phyloP scores from a whole-genome alignment of 441 rosid genomes.

The Metrosideros polymorpha region DNA sequence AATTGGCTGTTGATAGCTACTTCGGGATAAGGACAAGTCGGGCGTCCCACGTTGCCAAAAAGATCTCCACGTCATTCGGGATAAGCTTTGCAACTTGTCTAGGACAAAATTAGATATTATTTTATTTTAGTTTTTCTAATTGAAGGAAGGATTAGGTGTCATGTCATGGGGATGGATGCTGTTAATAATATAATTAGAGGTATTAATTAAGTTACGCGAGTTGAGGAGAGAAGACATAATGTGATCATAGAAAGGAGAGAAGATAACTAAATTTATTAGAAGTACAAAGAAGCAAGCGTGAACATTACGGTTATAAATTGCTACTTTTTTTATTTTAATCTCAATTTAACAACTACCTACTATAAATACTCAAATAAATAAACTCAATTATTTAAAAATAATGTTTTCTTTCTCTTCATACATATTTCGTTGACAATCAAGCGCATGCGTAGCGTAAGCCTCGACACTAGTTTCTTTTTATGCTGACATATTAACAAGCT shows the following conservation, averaged over 20 bases:
- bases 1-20: background rate
- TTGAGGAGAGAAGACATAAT: background rate
- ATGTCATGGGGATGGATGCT: background rate
- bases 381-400: too few species aligned
- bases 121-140: background rate
- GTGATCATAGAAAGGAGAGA: background rate
- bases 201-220: background rate
- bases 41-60: background rate
- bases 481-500: too few species aligned
- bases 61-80: background rate
- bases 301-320: too few species aligned
- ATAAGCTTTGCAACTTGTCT: background rate
- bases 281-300: background rate
- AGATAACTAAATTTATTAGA: background rate
- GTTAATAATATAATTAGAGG: background rate
- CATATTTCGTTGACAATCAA: too few species aligned
- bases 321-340: too few species aligned
- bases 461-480: too few species aligned
- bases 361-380: too few species aligned
- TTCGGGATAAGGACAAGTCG: background rate
- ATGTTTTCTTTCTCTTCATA: too few species aligned
- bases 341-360: too few species aligned
- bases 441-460: too few species aligned
- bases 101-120: background rate
- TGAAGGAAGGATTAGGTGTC: background rate